Evolutionary conservation across 1,284 basidiomycete species (phyloP).

Genomic region (Ganoderma leucocontextum): DNA sequence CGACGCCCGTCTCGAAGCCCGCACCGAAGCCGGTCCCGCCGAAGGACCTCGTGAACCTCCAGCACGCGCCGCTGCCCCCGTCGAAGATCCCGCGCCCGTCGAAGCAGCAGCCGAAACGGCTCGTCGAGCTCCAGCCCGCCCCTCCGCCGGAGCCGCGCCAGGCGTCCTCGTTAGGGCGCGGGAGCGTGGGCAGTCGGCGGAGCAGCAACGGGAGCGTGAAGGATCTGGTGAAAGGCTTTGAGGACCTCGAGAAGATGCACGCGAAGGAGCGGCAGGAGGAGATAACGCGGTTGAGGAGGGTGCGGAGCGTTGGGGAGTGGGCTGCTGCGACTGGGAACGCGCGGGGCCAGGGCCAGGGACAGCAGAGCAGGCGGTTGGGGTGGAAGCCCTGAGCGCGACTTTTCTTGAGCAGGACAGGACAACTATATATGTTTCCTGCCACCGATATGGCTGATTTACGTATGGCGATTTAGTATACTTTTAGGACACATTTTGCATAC

Average conservation of each 20-base stretch:
- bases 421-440: background rate
- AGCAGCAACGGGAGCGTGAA: constrained; percentile 73
- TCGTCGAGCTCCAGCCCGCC: constrained; percentile 64
- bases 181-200: constrained; percentile 48
- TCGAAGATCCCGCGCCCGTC: constrained; percentile 53
- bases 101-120: constrained; percentile 50
- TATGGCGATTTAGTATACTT: background rate
- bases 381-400: constrained; percentile 34
- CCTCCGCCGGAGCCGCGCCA: constrained; percentile 44
- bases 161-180: constrained; percentile 30
- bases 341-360: constrained; percentile 13
- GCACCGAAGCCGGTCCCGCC: constrained; percentile 55
- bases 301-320: constrained; percentile 39
- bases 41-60: constrained; percentile 68
- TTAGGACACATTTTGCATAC: constrained; percentile 9
- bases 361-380: constrained; percentile 26
- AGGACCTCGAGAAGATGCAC: constrained; percentile 52
- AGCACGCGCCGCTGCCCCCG: constrained; percentile 55
- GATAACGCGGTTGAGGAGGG: constrained; percentile 35
- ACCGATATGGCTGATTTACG: constrained; percentile 3
- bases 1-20: constrained; percentile 63
- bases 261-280: constrained; percentile 35
- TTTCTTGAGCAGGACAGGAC: background rate
- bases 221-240: constrained; percentile 71
- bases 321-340: constrained; percentile 23